Evolutionary conservation across 176 grass and related monocot species (phyloP), one percentile per base, ranked within the genome.

Genomic region (Eragrostis nindensis): DNA sequence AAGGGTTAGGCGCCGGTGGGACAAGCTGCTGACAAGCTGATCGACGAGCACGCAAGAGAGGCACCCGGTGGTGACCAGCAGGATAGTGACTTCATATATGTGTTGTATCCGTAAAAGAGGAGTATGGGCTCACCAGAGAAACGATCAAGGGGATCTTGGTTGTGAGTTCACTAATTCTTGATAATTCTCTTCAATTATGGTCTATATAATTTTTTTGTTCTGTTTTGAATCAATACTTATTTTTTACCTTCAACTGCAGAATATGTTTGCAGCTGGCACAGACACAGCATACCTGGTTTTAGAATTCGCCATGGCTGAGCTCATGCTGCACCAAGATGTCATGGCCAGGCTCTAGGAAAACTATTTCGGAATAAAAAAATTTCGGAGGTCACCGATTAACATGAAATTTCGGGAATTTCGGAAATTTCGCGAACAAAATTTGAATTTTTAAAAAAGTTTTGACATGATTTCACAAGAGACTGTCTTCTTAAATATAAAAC

Each of bases 231-330:
- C 9, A 1, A 1, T 44, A 44, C 42, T 44, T 8, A 6, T 44
- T 44, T 44, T 36, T 36, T 36, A 36, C 32, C 32, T 36, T 44
- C 8, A 44, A 44, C 42, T 44, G 42, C 46, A 47, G 46, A 14
- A 47, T 14, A 83, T 90, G 79, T 86, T 86, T 26, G 59, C 44
- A n/a, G 88, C 72, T 18, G 88, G 88, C 61, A 86, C 74, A 19
- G 79, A 86, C 39, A 83, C 79, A 21, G 49, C 74, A 7, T 83
- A 71, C 21, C 46, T 80, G 25, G 77, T 79, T 67, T 48, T 90
- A 19, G 88, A 86, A 68, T 83, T 74, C 67, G 84, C 73, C 17
- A 90, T 86, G 88, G 78, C 88, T 1, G 84, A 90, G 61, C 88
- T 90, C 10, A 66, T 70, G 62, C 69, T 26, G 22, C 17, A 90